Conservation (phyloP, 495 filamentous ascomycete species). For the Tuber indicum region DNA sequence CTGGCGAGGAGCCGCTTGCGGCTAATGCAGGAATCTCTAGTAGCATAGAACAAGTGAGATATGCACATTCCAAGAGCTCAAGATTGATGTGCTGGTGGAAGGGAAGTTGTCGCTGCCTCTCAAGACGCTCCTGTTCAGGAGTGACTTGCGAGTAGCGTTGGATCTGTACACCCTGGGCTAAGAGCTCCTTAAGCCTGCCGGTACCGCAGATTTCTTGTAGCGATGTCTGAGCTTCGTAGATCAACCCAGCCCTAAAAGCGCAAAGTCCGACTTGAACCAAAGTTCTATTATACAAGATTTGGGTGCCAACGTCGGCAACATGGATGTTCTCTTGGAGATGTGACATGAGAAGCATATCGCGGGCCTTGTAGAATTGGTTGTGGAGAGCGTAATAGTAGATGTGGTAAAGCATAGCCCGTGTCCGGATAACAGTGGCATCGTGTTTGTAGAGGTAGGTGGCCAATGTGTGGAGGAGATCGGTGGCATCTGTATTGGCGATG, state of each 20-base stretch:
- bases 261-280: conserved; percentile 97
- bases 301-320: conserved; percentile 90
- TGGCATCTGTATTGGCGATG: conserved; percentile 55
- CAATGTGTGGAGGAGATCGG: conserved; percentile 71
- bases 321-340: conserved; percentile 92
- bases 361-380: conserved; percentile 92
- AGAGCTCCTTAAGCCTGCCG: conserved; percentile 92
- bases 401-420: conserved; percentile 94
- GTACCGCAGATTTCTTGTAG: conserved; percentile 97
- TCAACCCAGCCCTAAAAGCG: conserved; percentile 91
- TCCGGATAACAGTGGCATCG: conserved; percentile 90
- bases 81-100: conserved; percentile 99
- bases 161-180: conserved; percentile 96
- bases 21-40: conserved; percentile 95
- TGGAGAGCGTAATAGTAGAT: conserved; percentile 97
- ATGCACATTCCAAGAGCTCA: conserved; percentile 94
- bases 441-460: conserved; percentile 91
- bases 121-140: conserved; percentile 93
- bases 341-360: conserved; percentile 99
- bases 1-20: conserved; percentile 89
- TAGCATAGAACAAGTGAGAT: conserved; percentile 97
- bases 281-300: conserved; percentile 98
- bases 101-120: conserved; percentile 90
- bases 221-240: conserved; percentile 95
- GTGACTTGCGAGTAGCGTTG: conserved; percentile 91